Evolutionary conservation across 257 asterid genomes (phyloP).

Genomic region (Sherardia arvensis): DNA sequence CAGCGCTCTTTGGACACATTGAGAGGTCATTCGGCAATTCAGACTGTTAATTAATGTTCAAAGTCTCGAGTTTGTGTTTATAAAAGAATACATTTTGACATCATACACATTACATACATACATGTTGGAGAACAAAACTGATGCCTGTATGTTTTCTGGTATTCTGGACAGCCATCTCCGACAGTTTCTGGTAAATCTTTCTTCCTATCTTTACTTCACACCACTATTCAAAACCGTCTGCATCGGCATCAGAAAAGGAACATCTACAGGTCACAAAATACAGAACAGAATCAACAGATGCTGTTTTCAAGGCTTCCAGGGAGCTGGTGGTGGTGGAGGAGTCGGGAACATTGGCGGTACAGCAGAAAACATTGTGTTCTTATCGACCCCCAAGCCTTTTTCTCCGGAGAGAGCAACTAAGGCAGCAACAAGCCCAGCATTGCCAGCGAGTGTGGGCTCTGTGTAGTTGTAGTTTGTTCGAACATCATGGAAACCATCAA

Average conservation of each 20-base stretch:
- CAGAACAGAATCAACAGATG: conserved; percentile 11
- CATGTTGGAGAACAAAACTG: conserved; percentile 3
- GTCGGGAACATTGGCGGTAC: conserved; percentile 95
- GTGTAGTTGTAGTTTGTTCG: conserved; percentile 85
- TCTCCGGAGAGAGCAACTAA: conserved; percentile 86
- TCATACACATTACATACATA: conserved; percentile 20
- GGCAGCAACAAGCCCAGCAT: conserved; percentile 94
- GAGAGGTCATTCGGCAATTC: conserved; percentile 4
- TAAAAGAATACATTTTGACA: conserved; percentile 22
- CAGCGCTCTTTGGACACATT: neutral
- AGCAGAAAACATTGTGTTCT: conserved; percentile 88
- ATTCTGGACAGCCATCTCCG: neutral
- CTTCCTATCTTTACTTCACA: conserved; percentile 5
- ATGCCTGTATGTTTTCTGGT: conserved; percentile 4
- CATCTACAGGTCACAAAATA: conserved; percentile 15
- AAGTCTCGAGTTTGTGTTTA: conserved; percentile 12
- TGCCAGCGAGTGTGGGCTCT: conserved; percentile 91
- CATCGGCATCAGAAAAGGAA: conserved; percentile 20
- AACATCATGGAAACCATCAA: conserved; percentile 72
- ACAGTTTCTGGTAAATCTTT: conserved; percentile 6
- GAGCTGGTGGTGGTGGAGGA: conserved; percentile 98
- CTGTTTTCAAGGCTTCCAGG: conserved; percentile 69
- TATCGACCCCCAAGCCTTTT: conserved; percentile 40
- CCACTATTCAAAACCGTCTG: conserved; percentile 10
- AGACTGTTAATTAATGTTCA: conserved; percentile 11